Percentiles rank a stretch among this genome's conserved stretches.
Conservation (phyloP, 2,329 filamentous ascomycete species). For the Proliferodiscus dingleyae region DNA sequence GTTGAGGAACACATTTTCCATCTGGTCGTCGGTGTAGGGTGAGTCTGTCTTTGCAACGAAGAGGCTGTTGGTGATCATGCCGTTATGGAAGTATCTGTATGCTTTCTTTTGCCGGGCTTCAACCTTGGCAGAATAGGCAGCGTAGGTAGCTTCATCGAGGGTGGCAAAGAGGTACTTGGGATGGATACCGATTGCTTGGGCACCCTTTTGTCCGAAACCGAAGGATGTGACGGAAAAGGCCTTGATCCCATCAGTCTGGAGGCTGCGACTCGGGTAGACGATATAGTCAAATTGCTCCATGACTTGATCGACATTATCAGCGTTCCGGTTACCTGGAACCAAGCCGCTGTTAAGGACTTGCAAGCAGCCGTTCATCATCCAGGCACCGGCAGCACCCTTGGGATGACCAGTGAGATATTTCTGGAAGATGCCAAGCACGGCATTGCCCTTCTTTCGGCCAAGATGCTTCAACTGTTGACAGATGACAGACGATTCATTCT, state of each 20-base stretch:
- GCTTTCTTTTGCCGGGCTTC: constrained; percentile 95
- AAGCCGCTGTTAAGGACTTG: constrained; percentile 92
- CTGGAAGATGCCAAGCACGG: constrained; percentile 95
- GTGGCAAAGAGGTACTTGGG: constrained; percentile 92
- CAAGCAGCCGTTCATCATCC: constrained; percentile 99
- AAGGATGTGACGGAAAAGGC: constrained; percentile 99
- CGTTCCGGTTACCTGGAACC: constrained; percentile 95
- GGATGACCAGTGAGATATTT: constrained; percentile 98
- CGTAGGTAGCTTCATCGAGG: constrained; percentile 81
- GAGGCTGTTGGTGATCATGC: constrained; percentile 94
- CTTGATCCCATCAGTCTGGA: constrained; percentile 97
- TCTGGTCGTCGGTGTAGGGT: constrained; percentile 84
- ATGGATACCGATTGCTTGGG: constrained; percentile 94
- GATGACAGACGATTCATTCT: constrained; percentile 97
- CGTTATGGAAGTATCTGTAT: constrained; percentile 98
- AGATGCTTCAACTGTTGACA: constrained; percentile 95
- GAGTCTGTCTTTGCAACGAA: constrained; percentile 93
- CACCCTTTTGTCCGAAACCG: constrained; percentile 98
- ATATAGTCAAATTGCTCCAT: constrained; percentile 99
- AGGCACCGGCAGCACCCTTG: constrained; percentile 97
- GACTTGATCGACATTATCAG: constrained; percentile 91
- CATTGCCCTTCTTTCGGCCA: constrained; percentile 93
- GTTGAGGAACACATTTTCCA: constrained; percentile 87
- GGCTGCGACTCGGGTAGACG: constrained; percentile 88
- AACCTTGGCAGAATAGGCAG: constrained; percentile 81